phyloP scores from a whole-genome alignment of 1,284 basidiomycete genomes.

The Marasmius fiardii region DNA sequence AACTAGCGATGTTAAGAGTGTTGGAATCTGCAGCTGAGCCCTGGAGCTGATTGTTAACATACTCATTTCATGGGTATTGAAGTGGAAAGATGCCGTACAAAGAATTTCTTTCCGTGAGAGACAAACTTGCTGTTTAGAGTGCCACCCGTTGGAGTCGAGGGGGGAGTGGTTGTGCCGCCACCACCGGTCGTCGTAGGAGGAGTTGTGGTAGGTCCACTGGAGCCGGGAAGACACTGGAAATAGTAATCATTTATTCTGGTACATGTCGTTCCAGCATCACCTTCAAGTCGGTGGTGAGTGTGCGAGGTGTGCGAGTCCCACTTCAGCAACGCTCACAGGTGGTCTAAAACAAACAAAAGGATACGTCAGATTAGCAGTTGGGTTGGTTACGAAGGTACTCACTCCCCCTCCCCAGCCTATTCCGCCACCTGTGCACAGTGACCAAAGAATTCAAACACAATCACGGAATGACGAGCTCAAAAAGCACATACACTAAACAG shows the following conservation, averaged over 20 bases:
- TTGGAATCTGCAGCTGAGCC: conserved; percentile 27
- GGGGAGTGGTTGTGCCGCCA: conserved; percentile 24
- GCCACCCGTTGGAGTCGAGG: conserved; percentile 8
- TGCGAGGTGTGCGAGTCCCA: conserved; percentile 8
- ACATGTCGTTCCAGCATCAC: conserved; percentile 24
- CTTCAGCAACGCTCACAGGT: conserved; percentile 20
- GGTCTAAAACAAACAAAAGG: conserved; percentile 16
- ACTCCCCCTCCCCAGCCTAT: conserved; percentile 26
- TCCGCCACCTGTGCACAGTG: conserved; percentile 25
- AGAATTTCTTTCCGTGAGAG: conserved; percentile 30
- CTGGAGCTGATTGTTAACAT: conserved; percentile 10
- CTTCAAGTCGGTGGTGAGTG: conserved; percentile 12
- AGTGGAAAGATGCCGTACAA: conserved; percentile 13
- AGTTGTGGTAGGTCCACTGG: conserved; percentile 24
- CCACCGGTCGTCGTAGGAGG: conserved; percentile 16
- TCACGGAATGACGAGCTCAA: background rate
- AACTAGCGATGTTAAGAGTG: conserved; percentile 27
- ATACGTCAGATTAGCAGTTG: background rate
- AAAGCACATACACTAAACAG: conserved; percentile 14
- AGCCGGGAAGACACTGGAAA: conserved; percentile 24
- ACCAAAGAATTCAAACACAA: background rate
- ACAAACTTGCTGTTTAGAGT: conserved; percentile 27
- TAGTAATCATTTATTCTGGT: conserved; percentile 25
- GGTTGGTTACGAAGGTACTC: conserved; percentile 9
- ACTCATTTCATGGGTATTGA: background rate